Percentiles rank a stretch among this genome's conserved stretches.
Conservation (phyloP, 768 basidiomycete species). For the Trametopsis cervina region DNA sequence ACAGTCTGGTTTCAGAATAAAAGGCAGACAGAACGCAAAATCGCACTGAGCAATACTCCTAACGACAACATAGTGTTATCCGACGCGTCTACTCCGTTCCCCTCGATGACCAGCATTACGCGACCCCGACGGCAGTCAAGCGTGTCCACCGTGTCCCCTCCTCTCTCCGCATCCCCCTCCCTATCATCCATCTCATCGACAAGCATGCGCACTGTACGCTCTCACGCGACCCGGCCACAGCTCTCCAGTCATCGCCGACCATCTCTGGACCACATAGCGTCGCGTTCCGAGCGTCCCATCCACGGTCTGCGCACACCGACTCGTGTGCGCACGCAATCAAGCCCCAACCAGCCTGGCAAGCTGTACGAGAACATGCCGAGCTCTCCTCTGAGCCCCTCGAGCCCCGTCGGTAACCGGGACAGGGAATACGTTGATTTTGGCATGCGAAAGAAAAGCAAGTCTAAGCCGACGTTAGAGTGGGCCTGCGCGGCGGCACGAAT, state of each 20-base stretch:
- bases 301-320: constrained; percentile 17
- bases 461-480: constrained; percentile 28
- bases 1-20: constrained; percentile 33
- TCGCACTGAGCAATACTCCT: constrained; percentile 10
- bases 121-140: not conserved
- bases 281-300: constrained; percentile 24
- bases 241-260: constrained; percentile 13
- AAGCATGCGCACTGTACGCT: constrained; percentile 7
- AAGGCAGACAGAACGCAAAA: constrained; percentile 27
- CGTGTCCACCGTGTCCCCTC: constrained; percentile 4
- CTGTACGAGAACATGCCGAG: constrained; percentile 28
- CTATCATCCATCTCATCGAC: constrained; percentile 3
- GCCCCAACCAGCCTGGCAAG: constrained; percentile 12
- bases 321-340: constrained; percentile 8
- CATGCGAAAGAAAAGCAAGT: constrained; percentile 15
- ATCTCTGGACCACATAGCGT: constrained; percentile 28
- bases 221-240: constrained; percentile 5
- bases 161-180: not conserved
- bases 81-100: constrained; percentile 4
- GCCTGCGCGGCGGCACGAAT: constrained; percentile 30
- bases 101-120: constrained; percentile 2
- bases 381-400: constrained; percentile 18
- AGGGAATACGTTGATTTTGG: constrained; percentile 20
- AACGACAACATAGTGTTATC: not conserved
- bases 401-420: constrained; percentile 13